These are phyloP conservation scores for Monilinia laxa DNA, from an alignment of 2,329 filamentous ascomycete species.

Conservation along the genomic window DNA sequence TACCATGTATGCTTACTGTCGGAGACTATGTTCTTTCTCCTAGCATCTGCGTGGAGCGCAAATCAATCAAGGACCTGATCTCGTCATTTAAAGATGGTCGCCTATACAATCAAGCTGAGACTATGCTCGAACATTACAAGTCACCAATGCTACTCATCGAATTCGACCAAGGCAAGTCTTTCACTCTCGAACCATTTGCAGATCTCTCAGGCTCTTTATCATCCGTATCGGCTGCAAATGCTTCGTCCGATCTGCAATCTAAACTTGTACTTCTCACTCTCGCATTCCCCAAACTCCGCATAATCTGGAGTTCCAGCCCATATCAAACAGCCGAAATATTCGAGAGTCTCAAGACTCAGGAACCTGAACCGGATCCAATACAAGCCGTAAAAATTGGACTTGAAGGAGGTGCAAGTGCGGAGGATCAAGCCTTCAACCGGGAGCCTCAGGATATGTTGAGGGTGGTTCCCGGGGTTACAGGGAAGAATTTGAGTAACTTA, in stretches of 20 bases:
- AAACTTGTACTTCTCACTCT: conserved; percentile 91
- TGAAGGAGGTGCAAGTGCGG: conserved; percentile 59
- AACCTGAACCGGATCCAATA: conserved; percentile 86
- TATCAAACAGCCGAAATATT: conserved; percentile 99
- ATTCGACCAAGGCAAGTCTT: conserved; percentile 96
- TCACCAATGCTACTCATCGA: conserved; percentile 90
- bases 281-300: conserved; percentile 82
- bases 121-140: conserved; percentile 93
- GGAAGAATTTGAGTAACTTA: conserved; percentile 72
- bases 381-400: conserved; percentile 82
- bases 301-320: conserved; percentile 91
- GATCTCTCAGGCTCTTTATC: conserved; percentile 62
- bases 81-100: conserved; percentile 89
- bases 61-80: conserved; percentile 88
- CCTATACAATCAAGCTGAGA: conserved; percentile 86
- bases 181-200: conserved; percentile 83
- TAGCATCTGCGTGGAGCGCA: conserved; percentile 89
- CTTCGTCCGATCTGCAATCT: conserved; percentile 77
- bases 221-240: conserved; percentile 60
- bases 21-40: conserved; percentile 95
- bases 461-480: conserved; percentile 78
- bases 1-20: conserved; percentile 94
- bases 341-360: conserved; percentile 84
- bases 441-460: conserved; percentile 89
- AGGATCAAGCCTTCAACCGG: conserved; percentile 74